Percentiles rank a stretch among this genome's conserved stretches.
Evolutionary conservation across 169 alveolate genomes (phyloP).

Genomic region (Plasmodium sp.): DNA sequence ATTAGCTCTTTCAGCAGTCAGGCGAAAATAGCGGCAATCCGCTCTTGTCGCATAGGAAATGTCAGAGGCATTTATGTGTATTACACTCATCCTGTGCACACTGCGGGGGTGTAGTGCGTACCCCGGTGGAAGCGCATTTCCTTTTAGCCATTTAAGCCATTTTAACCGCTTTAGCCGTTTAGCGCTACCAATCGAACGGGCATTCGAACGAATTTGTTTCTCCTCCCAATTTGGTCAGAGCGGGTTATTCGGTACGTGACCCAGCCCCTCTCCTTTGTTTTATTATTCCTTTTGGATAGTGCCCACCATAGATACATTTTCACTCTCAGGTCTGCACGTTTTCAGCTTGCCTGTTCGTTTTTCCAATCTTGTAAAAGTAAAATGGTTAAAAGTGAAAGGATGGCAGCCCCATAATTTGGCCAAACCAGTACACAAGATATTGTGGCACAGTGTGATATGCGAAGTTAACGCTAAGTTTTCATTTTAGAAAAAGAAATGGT

Average conservation of each 20-base stretch:
- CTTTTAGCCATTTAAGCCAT: background rate
- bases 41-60: background rate
- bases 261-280: background rate
- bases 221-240: background rate
- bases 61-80: background rate
- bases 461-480: background rate
- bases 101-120: background rate
- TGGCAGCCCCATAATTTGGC: background rate
- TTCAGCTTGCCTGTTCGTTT: background rate
- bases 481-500: background rate
- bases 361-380: background rate
- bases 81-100: background rate
- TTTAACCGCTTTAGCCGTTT: background rate
- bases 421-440: background rate
- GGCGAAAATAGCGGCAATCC: background rate
- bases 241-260: background rate
- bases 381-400: background rate
- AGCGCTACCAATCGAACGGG: background rate
- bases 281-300: background rate
- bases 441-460: background rate
- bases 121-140: background rate
- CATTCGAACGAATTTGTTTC: background rate
- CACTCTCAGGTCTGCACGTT: background rate
- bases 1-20: background rate
- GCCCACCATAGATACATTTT: background rate